Base-by-base conservation (phyloP, 2,329 filamentous ascomycete species). In the Cercospora citrullina region DNA sequence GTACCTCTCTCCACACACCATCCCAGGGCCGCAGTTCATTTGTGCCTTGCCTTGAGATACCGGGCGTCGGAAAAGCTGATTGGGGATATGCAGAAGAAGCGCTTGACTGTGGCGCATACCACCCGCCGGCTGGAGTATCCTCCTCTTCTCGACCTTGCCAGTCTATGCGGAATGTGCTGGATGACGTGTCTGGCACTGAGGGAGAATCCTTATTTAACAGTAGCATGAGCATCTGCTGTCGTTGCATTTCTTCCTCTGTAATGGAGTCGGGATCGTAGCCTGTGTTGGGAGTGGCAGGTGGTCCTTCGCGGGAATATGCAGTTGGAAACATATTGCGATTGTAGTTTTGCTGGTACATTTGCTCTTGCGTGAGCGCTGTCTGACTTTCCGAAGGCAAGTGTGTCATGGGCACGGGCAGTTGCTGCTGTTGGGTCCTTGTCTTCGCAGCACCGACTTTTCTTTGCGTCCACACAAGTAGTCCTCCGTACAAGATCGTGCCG, bases 201-300 rank as follows among this genome's bases (percentile, higher is more conserved):
- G 65, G 76, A 74, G 21, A 76, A 69, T 69, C 77, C 42, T 69
- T 69, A 16, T 75, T 70, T 51, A 78, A 73, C 16, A 85, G 79
- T 0, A 86, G 77, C 69, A 81, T 78, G n/a, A 82, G 79, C 80
- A 85, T 84, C 69, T 85, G 83, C 71, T 84, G 81, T 31, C 82
- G 81, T 66, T 84, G 81, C 68, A 80, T 77, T 60, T 85, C 84
- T 64, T 84, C 82, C 72, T 86, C 84, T 23, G 79, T 79, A 64
- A 83, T 77, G 21, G 71, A 64, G 23, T 76, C 72, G 12, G 78
- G 74, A 45, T 78, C 75, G 64, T 77, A 76, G 42, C 68, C 74
- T 65, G 71, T 60, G 28, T 68, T 53, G 60, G 71, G 67, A 64
- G 74, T 64, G 4, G 72, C 36, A 7, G 70, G 60, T 26, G 57